Conservation (phyloP, 139 green algal species). For the Pseudopediastrum boryanum region DNA sequence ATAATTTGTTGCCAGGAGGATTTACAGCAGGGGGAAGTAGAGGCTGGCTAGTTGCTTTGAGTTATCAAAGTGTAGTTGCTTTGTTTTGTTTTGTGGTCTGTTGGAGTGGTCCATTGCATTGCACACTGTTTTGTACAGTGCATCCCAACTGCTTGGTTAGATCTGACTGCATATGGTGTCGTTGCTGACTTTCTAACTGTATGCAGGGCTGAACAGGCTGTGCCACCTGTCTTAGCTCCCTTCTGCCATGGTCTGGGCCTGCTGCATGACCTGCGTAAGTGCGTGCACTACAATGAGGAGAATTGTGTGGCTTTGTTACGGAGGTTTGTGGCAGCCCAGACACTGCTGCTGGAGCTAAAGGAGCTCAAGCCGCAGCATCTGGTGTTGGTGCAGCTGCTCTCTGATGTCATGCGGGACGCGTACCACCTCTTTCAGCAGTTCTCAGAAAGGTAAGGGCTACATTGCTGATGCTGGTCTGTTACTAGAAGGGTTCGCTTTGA, state of each 20-base stretch:
- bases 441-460: slow-evolving; percentile 27
- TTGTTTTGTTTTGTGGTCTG: background rate
- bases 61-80: background rate
- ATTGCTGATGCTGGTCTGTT: background rate
- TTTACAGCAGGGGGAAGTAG: too few species aligned
- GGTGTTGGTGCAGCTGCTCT: slow-evolving; percentile 22
- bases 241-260: slow-evolving; percentile 13
- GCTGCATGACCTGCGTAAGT: slow-evolving; percentile 28
- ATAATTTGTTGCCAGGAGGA: too few species aligned
- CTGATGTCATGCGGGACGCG: slow-evolving; percentile 21
- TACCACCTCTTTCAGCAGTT: slow-evolving; percentile 39
- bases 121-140: background rate
- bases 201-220: slow-evolving; percentile 12
- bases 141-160: background rate
- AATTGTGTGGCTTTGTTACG: slow-evolving; percentile 32
- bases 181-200: too few species aligned
- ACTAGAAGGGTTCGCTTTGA: background rate
- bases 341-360: slow-evolving; percentile 22
- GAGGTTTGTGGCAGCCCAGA: slow-evolving; percentile 22
- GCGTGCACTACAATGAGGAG: slow-evolving; percentile 27
- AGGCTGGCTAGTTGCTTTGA: too few species aligned
- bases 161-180: background rate
- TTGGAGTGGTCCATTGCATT: background rate
- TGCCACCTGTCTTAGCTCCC: slow-evolving; percentile 6
- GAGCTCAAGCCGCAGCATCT: slow-evolving; percentile 4